These are phyloP conservation scores for Dothideomycetidae sp. DNA, from an alignment of 2,329 filamentous ascomycete genomes.

Conservation along the genomic window DNA sequence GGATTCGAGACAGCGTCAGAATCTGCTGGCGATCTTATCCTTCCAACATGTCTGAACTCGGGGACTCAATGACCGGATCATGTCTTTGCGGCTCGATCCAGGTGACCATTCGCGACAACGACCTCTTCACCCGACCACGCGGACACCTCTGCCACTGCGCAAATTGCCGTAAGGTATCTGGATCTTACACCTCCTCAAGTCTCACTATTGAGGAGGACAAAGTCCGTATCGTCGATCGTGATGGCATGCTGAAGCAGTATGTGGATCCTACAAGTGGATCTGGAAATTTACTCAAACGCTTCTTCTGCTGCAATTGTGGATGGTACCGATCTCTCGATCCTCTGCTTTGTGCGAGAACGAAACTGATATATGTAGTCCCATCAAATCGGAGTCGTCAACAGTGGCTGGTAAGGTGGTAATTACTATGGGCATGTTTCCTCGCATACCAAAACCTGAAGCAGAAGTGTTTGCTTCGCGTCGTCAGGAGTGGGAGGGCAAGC, in stretches of 20 bases:
- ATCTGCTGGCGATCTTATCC: neutral
- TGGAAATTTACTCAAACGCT: conserved; percentile 31
- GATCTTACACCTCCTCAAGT: conserved; percentile 29
- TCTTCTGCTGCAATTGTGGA: conserved; percentile 33
- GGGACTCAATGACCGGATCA: conserved; percentile 24
- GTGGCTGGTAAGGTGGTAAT: conserved; percentile 32
- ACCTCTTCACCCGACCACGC: conserved; percentile 32
- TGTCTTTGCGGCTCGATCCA: conserved; percentile 35
- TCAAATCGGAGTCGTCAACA: conserved; percentile 30
- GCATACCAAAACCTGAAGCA: conserved; percentile 32
- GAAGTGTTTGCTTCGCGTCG: conserved; percentile 32
- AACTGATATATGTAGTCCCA: too few species aligned
- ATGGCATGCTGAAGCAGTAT: conserved; percentile 32
- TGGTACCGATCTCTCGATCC: conserved; percentile 23
- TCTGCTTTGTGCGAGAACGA: too few species aligned
- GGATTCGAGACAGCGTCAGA: neutral
- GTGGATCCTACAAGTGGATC: conserved; percentile 32
- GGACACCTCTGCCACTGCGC: conserved; percentile 38
- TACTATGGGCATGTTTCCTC: conserved; percentile 38
- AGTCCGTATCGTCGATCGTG: conserved; percentile 31
- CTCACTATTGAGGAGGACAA: conserved; percentile 31
- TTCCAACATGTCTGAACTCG: conserved; percentile 18
- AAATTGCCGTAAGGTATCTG: conserved; percentile 38
- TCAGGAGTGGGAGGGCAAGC: conserved; percentile 30
- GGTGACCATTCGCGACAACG: conserved; percentile 34